Percentiles rank a stretch among this genome's conserved stretches.
Conservation (phyloP, 2,329 filamentous ascomycete genomes). For the Aspergillus quadricinctus region DNA sequence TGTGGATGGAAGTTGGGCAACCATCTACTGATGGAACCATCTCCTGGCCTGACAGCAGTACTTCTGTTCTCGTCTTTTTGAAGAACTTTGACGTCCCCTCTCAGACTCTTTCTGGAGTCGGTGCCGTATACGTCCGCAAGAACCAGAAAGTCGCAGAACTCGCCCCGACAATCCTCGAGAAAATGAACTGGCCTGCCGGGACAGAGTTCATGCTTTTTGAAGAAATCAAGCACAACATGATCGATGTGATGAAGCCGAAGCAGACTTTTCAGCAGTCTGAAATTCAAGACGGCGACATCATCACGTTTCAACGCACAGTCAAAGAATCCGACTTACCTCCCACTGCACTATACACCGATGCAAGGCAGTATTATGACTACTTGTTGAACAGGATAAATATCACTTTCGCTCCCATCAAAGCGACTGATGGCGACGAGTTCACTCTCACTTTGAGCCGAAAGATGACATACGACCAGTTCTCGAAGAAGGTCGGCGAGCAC, state of each 20-base stretch:
- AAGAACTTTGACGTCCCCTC: constrained; percentile 82
- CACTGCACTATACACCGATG: constrained; percentile 58
- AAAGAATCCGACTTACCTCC: constrained; percentile 37
- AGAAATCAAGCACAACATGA: constrained; percentile 98
- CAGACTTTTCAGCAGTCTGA: constrained; percentile 85
- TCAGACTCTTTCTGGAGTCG: constrained; percentile 71
- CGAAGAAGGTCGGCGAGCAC: constrained; percentile 74
- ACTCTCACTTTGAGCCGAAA: constrained; percentile 77
- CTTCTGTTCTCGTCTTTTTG: constrained; percentile 76
- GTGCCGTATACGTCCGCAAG: constrained; percentile 81
- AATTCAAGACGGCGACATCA: constrained; percentile 93
- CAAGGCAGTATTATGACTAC: constrained; percentile 88
- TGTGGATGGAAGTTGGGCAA: constrained; percentile 81
- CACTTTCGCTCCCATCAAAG: constrained; percentile 65
- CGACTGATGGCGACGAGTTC: constrained; percentile 60
- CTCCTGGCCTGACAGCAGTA: constrained; percentile 57
- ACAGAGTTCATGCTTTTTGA: constrained; percentile 74
- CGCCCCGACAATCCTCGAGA: constrained; percentile 68
- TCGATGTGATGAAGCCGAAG: constrained; percentile 89
- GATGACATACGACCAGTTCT: constrained; percentile 82
- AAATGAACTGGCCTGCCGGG: constrained; percentile 82
- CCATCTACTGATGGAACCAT: constrained; percentile 66
- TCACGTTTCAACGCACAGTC: constrained; percentile 78
- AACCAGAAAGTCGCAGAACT: constrained; percentile 86
- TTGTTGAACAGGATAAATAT: constrained; percentile 78